phyloP scores from a whole-genome alignment of 2,329 filamentous ascomycete genomes.

The Plectosphaerella cucumerina region DNA sequence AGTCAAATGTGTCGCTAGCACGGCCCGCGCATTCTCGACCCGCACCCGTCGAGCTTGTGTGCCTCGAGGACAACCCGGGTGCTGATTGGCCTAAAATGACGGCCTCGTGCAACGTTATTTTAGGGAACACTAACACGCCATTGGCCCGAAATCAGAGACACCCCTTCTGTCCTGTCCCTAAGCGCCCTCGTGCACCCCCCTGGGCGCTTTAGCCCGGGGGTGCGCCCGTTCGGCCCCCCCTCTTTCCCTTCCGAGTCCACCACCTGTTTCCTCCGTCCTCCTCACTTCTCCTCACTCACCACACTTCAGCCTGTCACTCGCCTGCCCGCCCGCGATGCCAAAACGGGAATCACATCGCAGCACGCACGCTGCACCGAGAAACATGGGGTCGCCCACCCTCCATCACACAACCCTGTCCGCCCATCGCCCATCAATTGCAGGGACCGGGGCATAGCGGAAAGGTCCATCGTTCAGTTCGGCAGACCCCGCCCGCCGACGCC shows the following conservation, averaged over 20 bases:
- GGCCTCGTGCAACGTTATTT: conserved; percentile 18
- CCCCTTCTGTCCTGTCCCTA: conserved; percentile 2
- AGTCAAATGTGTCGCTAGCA: background rate
- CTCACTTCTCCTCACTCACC: background rate
- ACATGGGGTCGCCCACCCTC: background rate
- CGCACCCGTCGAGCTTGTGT: background rate
- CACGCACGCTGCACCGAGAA: background rate
- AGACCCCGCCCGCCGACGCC: background rate
- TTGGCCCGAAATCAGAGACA: conserved; percentile 16
- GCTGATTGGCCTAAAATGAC: conserved; percentile 24
- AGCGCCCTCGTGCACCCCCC: conserved; percentile 9
- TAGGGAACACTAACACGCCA: conserved; percentile 15
- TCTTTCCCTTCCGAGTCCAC: background rate
- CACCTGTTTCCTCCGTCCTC: background rate
- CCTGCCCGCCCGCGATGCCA: conserved; percentile 2
- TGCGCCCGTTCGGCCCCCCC: conserved; percentile 3
- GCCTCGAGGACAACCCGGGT: background rate
- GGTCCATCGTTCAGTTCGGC: background rate
- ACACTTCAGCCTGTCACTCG: background rate
- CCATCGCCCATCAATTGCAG: conserved; percentile 11
- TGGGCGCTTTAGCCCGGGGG: background rate
- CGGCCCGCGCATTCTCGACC: background rate
- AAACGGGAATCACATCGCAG: conserved; percentile 2
- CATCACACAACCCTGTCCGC: background rate
- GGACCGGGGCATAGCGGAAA: conserved; percentile 2